Evolutionary conservation across 2,329 filamentous ascomycete genomes (phyloP), one percentile per base, ranked within the genome.

Genomic region (Colletotrichum simmondsii): DNA sequence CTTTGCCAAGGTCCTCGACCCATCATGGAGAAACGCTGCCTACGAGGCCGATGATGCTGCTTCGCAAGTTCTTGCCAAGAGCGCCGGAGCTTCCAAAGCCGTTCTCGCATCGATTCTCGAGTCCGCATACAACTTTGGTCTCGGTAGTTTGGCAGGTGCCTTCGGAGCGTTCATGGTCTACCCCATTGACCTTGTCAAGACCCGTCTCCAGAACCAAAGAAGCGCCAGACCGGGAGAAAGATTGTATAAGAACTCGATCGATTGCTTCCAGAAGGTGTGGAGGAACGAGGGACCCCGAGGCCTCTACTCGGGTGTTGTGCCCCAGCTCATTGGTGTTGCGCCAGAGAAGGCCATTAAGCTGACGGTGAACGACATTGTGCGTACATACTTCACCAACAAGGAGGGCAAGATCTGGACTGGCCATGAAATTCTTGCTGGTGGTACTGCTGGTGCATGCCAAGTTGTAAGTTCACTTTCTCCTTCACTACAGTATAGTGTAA

Each of bases 151-250:
- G 77, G 97, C 97, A 8, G 97, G 97, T 84, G 97, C 97, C 11
- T 99, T 99, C 81, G 97, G 97, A 81, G 97, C 97, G 14, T 98
- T 99, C 82, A 98, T 99, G 95, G 97, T 99, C 66, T 99, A 99
- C 82, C 97, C 97, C 28, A 98, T 99, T 80, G 97, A 99, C 86
- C 86, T 99, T 74, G 97, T 99, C 83, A 99, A 99, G 90, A 99
- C 97, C 1, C 92, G 97, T 74, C 94, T 99, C 92, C 97, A 99
- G 85, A 99, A 99, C 86, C 97, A 99, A 87, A 91, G 97, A 76
- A 92, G 91, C 64, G 91, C 90, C 5, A 91, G 93, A 63, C 94
- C 95, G 1, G 97, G 97, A 70, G 93, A 98, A 83, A 88, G 93
- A 74, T 85, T 98, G 74, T 99, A 99, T 86, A 98, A 97, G 85